Base-by-base conservation (phyloP, 225 moss, liverwort and hornwort genomes). In the Marchantia polymorpha region DNA sequence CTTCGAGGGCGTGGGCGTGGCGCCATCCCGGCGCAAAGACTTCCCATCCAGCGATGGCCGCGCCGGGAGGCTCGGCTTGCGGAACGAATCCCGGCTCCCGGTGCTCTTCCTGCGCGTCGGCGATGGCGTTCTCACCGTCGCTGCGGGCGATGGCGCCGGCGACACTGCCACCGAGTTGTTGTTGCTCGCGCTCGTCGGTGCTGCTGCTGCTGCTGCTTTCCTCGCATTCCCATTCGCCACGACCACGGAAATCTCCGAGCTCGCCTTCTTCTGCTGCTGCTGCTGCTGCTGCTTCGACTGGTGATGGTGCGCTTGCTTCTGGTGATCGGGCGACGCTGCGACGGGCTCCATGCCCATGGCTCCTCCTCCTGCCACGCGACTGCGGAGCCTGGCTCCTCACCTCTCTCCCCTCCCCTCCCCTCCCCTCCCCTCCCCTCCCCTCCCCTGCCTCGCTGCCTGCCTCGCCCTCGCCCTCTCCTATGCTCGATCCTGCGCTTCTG, bases 271-370 rank as follows among this genome's bases (percentile, higher is more conserved):
- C 10, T 67, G 54, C 48, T 4, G 55, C 64, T 63, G 31, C 63
- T 22, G 31, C 58, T 29, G 55, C 63, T 77, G 30, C 64, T 20
- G 17, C 80, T 49, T 61, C 50, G 19, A 52, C 51, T 25, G 52
- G 55, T 53, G 27, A 9, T 25, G 20, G 48, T 49, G 13, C 15
- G 26, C 6, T 50, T 27, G 50, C 19, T 46, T 23, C 23, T 25
- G 63, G 46, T 10, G 79, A 63, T 69, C n/a, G 77, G 69, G 53
- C 63, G 80, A 76, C 19, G 30, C 64, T 50, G 53, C 7, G 52
- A 82, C 82, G 12, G 82, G 71, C 74, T 85, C 85, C 82, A 85
- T 79, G 56, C 85, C 85, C 85, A 85, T 85, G 46, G 12, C 76
- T 56, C 47, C 58, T 76, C 59, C 47, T 23, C 8, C 31, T 47